Base-by-base conservation (phyloP, 805 yeast genomes). In the Ogataea minuta region DNA sequence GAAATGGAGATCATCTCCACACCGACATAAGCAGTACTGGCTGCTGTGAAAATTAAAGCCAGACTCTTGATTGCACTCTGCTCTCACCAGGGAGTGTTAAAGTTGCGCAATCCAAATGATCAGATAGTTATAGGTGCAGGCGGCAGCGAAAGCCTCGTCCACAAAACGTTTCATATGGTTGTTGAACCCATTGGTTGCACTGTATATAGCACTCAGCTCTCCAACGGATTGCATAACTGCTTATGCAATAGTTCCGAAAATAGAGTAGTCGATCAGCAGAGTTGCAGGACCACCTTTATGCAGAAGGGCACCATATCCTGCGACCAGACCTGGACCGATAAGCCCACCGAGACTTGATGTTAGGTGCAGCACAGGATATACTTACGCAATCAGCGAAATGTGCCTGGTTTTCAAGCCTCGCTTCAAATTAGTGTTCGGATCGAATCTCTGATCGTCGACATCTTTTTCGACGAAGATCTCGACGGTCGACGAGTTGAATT, bases 21-120 rank as follows among this genome's bases (percentile, higher is more conserved):
- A 2, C 91, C 74, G 23, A 88, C 76, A 52, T 84, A 84, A 60
- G 88, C 96, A 2, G 95, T 93, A 0, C 95, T 95, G 2, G 85
- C 85, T 10, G 49, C 56, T 0, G 93, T 83, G 59, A 82, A 87
- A 24, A 83, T 68, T 8, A 95, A 95, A 45, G 77, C 78, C 37
- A 37, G 32, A 7, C 36, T 31, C 15, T 31, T 27, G 9, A 37
- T 20, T 5, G 41, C 28, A 4, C 76, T 71, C 29, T 85, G 59
- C 45, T 89, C 82, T 0, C 80, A 73, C 52, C 84, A 60, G 51
- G 84, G 84, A 1, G 91, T 57, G 29, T 45, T 40, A 13, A 54
- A 57, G 33, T 58, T 57, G 26, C 50, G 47, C 74, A 19, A 72
- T 54, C 81, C 81, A 75, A 33, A 75, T 59, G 21, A 76, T 69